phyloP scores from a whole-genome alignment of 306 rosid species.

The Ormosia semicastrata region DNA sequence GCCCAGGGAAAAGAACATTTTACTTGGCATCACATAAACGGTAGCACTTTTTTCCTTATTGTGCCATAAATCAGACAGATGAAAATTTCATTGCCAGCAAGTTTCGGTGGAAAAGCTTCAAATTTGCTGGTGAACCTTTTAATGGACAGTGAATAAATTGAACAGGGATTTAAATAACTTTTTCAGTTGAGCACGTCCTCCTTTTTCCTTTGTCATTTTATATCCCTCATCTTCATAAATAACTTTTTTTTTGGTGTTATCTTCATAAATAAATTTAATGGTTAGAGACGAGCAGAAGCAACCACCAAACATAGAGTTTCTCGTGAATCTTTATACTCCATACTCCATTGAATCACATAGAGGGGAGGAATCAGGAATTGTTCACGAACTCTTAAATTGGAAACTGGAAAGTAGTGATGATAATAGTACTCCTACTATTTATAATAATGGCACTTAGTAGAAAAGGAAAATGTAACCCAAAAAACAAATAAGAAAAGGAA shows the following conservation, averaged over 20 bases:
- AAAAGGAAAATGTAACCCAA: no score
- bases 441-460: neutral
- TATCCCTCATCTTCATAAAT: neutral
- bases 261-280: conserved; percentile 14
- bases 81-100: conserved; percentile 3
- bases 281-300: conserved; percentile 12
- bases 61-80: neutral
- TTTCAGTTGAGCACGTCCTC: neutral
- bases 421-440: neutral
- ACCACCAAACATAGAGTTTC: conserved; percentile 9
- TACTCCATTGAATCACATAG: neutral
- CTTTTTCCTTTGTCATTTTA: neutral
- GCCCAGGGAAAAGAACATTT: neutral
- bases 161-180: neutral
- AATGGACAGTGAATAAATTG: neutral
- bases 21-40: neutral
- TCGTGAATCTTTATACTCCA: conserved; percentile 2
- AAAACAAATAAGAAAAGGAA: neutral
- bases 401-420: neutral
- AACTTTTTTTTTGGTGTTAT: no score
- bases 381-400: conserved; percentile 11
- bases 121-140: neutral
- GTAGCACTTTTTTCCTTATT: neutral
- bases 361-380: neutral
- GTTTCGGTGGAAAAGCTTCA: neutral